A percentile compares a stretch with the other conserved stretches of the same genome.
Conservation (phyloP, 73 alveolate genomes). For the Durusdinium trenchii region DNA sequence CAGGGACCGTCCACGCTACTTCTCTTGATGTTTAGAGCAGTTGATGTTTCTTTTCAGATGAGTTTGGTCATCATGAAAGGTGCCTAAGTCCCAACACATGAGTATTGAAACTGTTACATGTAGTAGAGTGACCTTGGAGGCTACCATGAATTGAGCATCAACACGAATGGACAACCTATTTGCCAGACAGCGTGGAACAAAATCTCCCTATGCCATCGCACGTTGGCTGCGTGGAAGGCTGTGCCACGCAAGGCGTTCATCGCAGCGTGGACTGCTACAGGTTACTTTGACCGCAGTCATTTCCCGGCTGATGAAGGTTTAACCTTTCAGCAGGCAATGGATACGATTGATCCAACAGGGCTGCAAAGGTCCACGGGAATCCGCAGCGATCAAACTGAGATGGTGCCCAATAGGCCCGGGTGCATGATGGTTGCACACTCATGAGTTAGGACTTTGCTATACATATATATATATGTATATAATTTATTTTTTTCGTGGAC, state of each 20-base stretch:
- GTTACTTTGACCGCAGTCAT: background rate
- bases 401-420: too few relatives aligned
- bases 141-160: background rate
- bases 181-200: background rate
- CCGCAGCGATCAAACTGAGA: background rate
- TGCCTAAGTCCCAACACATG: background rate
- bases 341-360: background rate
- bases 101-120: background rate
- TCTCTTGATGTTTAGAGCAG: too few relatives aligned
- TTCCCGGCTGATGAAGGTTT: background rate
- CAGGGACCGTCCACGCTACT: background rate
- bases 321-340: background rate
- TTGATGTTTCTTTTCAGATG: too few relatives aligned
- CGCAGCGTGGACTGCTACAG: background rate
- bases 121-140: background rate
- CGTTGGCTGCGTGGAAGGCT: background rate
- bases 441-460: too few relatives aligned
- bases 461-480: too few relatives aligned
- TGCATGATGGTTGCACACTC: too few relatives aligned
- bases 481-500: too few relatives aligned
- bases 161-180: background rate
- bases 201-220: background rate
- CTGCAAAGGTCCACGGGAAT: background rate
- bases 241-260: background rate
- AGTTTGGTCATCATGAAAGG: background rate